Conservation (phyloP, 805 yeast species). For the Kodamaea hsintzibuensis region DNA sequence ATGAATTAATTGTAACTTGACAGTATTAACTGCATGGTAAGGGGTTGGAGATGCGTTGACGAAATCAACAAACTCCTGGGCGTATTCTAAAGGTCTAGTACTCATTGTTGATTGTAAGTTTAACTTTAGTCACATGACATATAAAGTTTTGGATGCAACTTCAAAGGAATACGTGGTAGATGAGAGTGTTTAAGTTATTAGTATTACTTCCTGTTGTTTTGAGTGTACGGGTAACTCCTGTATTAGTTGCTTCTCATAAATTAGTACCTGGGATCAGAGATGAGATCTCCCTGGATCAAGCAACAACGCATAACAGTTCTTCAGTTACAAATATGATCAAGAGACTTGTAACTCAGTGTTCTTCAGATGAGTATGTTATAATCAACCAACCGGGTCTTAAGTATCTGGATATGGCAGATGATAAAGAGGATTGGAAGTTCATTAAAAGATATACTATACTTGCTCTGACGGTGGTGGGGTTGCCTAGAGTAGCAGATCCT, state of each 20-base stretch:
- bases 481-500: conserved; percentile 50
- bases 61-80: conserved; percentile 69
- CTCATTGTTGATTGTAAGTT: not conserved
- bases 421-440: conserved; percentile 43
- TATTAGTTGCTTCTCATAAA: conserved; percentile 41
- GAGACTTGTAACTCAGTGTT: conserved; percentile 37
- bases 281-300: conserved; percentile 21
- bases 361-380: conserved; percentile 39
- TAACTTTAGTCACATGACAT: not conserved
- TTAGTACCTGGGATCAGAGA: conserved; percentile 32
- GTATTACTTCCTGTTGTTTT: conserved; percentile 8
- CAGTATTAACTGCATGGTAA: conserved; percentile 81
- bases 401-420: conserved; percentile 27
- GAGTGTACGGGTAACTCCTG: conserved; percentile 26
- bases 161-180: not conserved
- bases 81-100: conserved; percentile 30
- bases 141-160: not conserved
- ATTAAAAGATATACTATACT: conserved; percentile 51
- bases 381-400: conserved; percentile 42
- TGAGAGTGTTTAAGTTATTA: not conserved
- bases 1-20: conserved; percentile 50
- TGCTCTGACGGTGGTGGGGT: conserved; percentile 61
- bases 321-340: conserved; percentile 36
- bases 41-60: conserved; percentile 91
- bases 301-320: conserved; percentile 21